phyloP scores from a whole-genome alignment of 306 rosid species.

The Cajanus cajan region DNA sequence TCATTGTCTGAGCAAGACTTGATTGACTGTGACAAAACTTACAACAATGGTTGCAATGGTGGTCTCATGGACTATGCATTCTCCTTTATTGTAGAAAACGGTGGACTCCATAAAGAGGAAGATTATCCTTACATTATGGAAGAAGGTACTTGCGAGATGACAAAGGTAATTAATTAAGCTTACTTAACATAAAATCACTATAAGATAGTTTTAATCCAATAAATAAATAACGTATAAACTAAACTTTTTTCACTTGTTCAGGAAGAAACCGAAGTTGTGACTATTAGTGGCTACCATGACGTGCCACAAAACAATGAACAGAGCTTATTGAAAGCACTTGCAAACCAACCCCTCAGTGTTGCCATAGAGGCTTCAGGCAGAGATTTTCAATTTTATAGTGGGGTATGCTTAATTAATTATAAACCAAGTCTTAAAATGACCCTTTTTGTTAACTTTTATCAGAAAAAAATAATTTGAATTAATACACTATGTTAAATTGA shows the following conservation, averaged over 20 bases:
- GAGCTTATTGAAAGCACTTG: constrained; percentile 80
- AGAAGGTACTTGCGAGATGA: constrained; percentile 77
- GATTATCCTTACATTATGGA: constrained; percentile 83
- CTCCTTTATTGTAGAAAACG: constrained; percentile 46
- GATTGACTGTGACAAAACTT: constrained; percentile 62
- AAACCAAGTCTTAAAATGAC: not conserved
- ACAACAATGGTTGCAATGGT: constrained; percentile 73
- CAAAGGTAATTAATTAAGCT: constrained; percentile 43
- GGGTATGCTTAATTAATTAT: constrained; percentile 45
- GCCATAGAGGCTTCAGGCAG: constrained; percentile 85
- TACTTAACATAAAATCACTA: not conserved
- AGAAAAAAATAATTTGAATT: not conserved
- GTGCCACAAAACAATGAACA: constrained; percentile 82
- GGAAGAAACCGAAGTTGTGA: constrained; percentile 57
- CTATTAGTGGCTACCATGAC: constrained; percentile 77
- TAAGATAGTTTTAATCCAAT: not conserved
- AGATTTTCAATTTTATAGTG: constrained; percentile 91
- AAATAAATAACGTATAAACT: not conserved
- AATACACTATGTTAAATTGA: not conserved
- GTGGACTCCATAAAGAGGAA: constrained; percentile 66
- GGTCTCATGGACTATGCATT: constrained; percentile 80
- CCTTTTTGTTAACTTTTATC: not conserved
- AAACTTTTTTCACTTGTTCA: constrained; percentile 30
- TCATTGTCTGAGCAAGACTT: constrained; percentile 66
- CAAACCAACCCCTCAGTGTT: constrained; percentile 86